phyloP scores from a whole-genome alignment of 169 alveolate genomes.

The Cryptosporidium meleagridis region DNA sequence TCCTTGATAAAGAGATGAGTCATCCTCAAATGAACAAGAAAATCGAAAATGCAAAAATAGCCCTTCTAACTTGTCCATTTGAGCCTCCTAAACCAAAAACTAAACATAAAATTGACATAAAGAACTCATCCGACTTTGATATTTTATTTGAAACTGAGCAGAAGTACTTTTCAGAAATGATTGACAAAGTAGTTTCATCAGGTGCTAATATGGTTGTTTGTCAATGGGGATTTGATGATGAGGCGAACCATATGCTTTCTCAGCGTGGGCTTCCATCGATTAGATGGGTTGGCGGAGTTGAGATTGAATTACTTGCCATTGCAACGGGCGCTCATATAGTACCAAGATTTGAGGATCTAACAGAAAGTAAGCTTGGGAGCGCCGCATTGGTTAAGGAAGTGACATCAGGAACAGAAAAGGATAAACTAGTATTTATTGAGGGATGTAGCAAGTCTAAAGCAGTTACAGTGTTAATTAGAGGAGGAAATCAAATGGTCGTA shows the following conservation, averaged over 20 bases:
- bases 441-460: constrained; percentile 93
- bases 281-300: constrained; percentile 99
- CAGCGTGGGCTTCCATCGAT: constrained; percentile 94
- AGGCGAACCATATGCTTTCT: constrained; percentile 93
- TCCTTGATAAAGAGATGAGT: constrained; percentile 97
- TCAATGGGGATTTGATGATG: constrained; percentile 99
- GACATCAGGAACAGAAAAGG: constrained; percentile 94
- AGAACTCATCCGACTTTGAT: constrained; percentile 95
- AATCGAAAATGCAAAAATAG: constrained; percentile 95
- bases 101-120: constrained; percentile 97
- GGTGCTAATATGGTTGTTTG: constrained; percentile 98
- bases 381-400: constrained; percentile 94
- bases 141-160: constrained; percentile 88
- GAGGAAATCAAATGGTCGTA: constrained; percentile 96
- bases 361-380: constrained; percentile 94
- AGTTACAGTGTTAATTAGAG: constrained; percentile 95
- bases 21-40: constrained; percentile 98
- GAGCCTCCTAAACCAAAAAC: constrained; percentile 99
- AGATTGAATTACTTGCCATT: constrained; percentile 98
- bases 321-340: constrained; percentile 99
- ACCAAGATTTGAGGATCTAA: constrained; percentile 95
- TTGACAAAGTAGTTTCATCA: constrained; percentile 91
- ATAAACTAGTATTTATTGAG: constrained; percentile 94
- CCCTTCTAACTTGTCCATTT: constrained; percentile 98
- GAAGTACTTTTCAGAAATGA: constrained; percentile 95